Evolutionary conservation across 345 rosid species (phyloP).

Genomic region (Turritis glabra): DNA sequence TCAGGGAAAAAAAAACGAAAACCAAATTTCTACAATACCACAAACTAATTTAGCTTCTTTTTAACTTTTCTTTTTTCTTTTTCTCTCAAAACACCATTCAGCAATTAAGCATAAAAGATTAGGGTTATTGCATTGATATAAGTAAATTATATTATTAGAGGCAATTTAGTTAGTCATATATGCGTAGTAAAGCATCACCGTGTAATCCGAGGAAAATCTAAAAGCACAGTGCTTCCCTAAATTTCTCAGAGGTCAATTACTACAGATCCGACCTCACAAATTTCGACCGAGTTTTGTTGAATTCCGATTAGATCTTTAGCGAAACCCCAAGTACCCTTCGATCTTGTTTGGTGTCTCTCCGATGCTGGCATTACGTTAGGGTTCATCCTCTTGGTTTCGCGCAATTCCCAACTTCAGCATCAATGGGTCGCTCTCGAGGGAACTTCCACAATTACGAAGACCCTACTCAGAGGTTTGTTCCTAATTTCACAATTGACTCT

Average conservation of each 20-base stretch:
- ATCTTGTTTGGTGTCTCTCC: not conserved
- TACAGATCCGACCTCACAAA: conserved; percentile 9
- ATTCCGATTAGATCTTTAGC: conserved; percentile 23
- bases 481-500: not conserved
- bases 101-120: not conserved
- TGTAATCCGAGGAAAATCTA: conserved; percentile 6
- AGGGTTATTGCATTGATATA: not conserved
- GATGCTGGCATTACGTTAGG: conserved; percentile 2
- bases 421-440: conserved; percentile 97
- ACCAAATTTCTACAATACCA: too few species aligned
- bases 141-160: not conserved
- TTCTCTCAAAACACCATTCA: not conserved
- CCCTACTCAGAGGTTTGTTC: conserved; percentile 79
- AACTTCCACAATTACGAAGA: conserved; percentile 92
- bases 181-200: not conserved
- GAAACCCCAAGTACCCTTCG: conserved; percentile 14
- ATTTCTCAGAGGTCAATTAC: conserved; percentile 10
- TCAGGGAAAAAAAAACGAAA: too few species aligned
- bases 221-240: conserved; percentile 4
- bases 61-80: too few species aligned
- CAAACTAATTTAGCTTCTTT: too few species aligned
- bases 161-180: not conserved
- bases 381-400: not conserved
- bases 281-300: not conserved
- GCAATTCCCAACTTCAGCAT: not conserved